Evolutionary conservation across 2,329 filamentous ascomycete genomes (phyloP).

Genomic region (Claviceps citrina): DNA sequence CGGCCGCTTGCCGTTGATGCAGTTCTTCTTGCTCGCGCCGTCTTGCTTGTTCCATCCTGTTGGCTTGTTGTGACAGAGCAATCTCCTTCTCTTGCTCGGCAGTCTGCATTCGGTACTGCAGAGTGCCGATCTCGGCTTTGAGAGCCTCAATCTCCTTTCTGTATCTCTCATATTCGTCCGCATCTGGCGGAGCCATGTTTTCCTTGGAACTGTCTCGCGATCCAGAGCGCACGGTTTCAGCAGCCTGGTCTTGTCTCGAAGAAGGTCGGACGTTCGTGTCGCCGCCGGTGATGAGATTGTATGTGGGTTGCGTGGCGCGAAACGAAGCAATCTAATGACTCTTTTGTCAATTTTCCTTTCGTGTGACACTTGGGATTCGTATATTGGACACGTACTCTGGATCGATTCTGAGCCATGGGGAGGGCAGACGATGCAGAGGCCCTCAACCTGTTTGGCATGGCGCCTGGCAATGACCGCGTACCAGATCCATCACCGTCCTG

Average conservation of each 20-base stretch:
- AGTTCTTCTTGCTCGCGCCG: conserved; percentile 76
- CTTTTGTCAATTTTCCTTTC: background rate
- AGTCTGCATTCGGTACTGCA: conserved; percentile 77
- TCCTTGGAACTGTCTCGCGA: conserved; percentile 45
- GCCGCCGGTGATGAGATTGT: conserved; percentile 43
- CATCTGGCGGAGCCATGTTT: conserved; percentile 42
- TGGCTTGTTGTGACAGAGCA: conserved; percentile 59
- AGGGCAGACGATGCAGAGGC: conserved; percentile 21
- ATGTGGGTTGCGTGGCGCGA: conserved; percentile 38
- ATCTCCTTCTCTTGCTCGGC: conserved; percentile 80
- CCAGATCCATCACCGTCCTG: conserved; percentile 17
- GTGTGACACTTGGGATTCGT: too few species aligned
- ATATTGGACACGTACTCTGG: conserved; percentile 19
- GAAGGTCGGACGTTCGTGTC: conserved; percentile 24
- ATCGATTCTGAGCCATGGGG: conserved; percentile 23
- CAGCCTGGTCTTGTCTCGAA: conserved; percentile 26
- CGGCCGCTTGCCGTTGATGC: conserved; percentile 46
- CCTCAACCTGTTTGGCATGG: conserved; percentile 19
- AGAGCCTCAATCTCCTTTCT: conserved; percentile 55
- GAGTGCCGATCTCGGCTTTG: conserved; percentile 74
- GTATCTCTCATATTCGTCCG: conserved; percentile 43
- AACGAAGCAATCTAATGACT: conserved; percentile 27
- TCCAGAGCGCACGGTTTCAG: conserved; percentile 28
- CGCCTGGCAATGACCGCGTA: conserved; percentile 15
- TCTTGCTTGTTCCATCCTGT: conserved; percentile 67